Base-by-base conservation (phyloP, 192 early-diverging fungal genomes). In the Linnemannia schmuckeri region DNA sequence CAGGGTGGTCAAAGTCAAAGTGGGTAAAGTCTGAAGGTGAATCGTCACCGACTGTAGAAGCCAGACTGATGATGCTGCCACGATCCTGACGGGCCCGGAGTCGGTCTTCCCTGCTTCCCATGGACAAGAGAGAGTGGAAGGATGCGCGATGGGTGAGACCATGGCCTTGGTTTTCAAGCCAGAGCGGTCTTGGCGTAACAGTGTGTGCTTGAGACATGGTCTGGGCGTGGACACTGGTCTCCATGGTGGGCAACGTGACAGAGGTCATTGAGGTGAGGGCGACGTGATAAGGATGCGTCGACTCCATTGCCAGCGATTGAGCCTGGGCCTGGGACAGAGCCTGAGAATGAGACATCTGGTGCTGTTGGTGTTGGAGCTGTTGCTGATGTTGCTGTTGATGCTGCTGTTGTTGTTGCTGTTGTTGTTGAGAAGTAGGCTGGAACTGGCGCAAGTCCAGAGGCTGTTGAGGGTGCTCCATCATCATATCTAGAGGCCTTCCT, bases 1-100 rank as follows among this genome's bases (percentile, higher is more conserved):
- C 27, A 7, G 77, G 44, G 0, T 55, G 73, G 3, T 87, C 85
- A 15, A 81, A 57, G 40, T 87, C 85, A 52, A 81, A 76, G 47
- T 75, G n/a, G 37, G n/a, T 74, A 47, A 87, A 80, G 9, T 87
- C 85, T n/a, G 85, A 77, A 27, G 85, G 85, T 7, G 85, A 87
- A 72, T 87, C 85, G 12, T 87, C 85, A 0, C 85, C 85, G 33
- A 87, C 72, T 6, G 85, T 87, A 3, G 84, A 87, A 33, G 85
- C 76, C 2, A 87, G 79, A 44, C 85, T 87, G 85, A 87, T 87
- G 79, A 87, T 87, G 35, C 85, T 87, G 27, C 79, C 79, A 20
- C 85, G 79, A 72, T 87, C 85, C 76, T 81, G 85, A 54, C 85
- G 35, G 8, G 85, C 75, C 0, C 79, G 70, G 24, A 87, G 76